Percentiles rank a stretch among this genome's conserved stretches.
Evolutionary conservation across 768 basidiomycete species (phyloP).

Genomic region (Dictyophora rubrovolvata): DNA sequence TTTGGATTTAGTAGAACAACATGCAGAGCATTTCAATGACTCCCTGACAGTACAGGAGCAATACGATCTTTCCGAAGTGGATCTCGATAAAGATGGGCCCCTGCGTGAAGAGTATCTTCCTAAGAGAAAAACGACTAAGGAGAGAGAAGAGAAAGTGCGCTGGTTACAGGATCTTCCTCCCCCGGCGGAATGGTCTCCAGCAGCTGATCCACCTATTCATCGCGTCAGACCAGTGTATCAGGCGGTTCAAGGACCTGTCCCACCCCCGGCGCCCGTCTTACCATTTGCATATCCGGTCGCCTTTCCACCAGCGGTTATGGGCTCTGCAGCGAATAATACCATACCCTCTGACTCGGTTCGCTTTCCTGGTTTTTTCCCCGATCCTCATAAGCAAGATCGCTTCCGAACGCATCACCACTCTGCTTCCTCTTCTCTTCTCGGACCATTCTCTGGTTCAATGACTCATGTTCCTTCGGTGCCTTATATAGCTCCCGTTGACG

Average conservation of each 20-base stretch:
- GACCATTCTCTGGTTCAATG: not conserved
- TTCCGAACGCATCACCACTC: not conserved
- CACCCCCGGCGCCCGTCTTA: not conserved
- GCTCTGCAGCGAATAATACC: not conserved
- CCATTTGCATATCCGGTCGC: slow-evolving; percentile 1
- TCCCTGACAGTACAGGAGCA: not conserved
- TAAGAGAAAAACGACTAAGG: slow-evolving; percentile 29
- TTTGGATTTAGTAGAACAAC: slow-evolving; percentile 58
- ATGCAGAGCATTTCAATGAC: slow-evolving; percentile 17
- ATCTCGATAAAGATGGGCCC: slow-evolving; percentile 77
- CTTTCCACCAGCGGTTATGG: not conserved
- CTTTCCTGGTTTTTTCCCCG: not conserved
- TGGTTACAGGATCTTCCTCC: slow-evolving; percentile 3
- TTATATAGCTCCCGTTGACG: not conserved
- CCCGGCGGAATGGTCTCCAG: slow-evolving; percentile 10
- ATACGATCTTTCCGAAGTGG: slow-evolving; percentile 53
- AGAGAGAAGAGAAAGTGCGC: not conserved
- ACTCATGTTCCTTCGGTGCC: not conserved
- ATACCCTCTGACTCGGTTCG: not conserved
- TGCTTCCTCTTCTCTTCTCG: not conserved
- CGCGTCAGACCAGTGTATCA: slow-evolving; percentile 4
- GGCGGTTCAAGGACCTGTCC: slow-evolving; percentile 6
- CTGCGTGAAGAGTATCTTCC: slow-evolving; percentile 75
- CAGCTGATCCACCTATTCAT: slow-evolving; percentile 9
- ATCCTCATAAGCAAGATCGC: not conserved